These are phyloP conservation scores for Globisporangium orthogonon DNA, from an alignment of 352 stramenopile genomes.

Conservation along the genomic window DNA sequence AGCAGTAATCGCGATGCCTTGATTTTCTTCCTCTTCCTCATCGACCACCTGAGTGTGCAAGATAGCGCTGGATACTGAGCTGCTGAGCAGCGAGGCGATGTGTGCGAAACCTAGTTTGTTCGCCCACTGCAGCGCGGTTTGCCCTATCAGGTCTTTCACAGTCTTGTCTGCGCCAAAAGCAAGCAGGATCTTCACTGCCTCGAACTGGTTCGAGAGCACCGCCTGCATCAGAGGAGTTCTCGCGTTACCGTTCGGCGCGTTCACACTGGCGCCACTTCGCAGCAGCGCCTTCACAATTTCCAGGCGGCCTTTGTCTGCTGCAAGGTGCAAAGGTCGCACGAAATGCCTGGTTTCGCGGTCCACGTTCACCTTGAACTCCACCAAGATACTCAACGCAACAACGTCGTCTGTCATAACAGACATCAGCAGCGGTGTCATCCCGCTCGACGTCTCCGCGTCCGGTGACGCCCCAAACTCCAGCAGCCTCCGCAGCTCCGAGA, in stretches of 20 bases:
- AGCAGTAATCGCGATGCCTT: not conserved
- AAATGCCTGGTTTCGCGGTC: slow-evolving; percentile 25
- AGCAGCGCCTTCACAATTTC: slow-evolving; percentile 32
- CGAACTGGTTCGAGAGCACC: slow-evolving; percentile 28
- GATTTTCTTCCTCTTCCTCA: slow-evolving; percentile 26
- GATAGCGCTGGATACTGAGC: slow-evolving; percentile 11
- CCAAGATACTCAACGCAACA: slow-evolving; percentile 37
- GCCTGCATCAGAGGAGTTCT: slow-evolving; percentile 47
- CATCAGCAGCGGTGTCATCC: slow-evolving; percentile 49
- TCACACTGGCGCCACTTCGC: slow-evolving; percentile 25
- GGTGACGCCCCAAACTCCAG: slow-evolving; percentile 40
- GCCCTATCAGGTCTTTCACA: slow-evolving; percentile 16
- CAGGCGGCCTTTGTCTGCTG: slow-evolving; percentile 43
- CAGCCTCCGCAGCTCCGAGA: slow-evolving; percentile 30
- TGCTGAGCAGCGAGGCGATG: slow-evolving; percentile 28
- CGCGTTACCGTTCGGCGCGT: slow-evolving; percentile 18
- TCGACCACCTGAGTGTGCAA: slow-evolving; percentile 31
- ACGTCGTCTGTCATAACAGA: slow-evolving; percentile 36
- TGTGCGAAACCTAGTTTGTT: slow-evolving; percentile 15
- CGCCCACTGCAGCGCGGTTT: slow-evolving; percentile 33
- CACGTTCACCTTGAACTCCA: slow-evolving; percentile 36
- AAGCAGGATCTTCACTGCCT: slow-evolving; percentile 30
- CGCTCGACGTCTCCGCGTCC: slow-evolving; percentile 29
- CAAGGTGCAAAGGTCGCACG: slow-evolving; percentile 32
- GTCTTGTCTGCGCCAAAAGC: slow-evolving; percentile 31